phyloP scores from a whole-genome alignment of 129 eudicot species.

The Flaveria bidentis region DNA sequence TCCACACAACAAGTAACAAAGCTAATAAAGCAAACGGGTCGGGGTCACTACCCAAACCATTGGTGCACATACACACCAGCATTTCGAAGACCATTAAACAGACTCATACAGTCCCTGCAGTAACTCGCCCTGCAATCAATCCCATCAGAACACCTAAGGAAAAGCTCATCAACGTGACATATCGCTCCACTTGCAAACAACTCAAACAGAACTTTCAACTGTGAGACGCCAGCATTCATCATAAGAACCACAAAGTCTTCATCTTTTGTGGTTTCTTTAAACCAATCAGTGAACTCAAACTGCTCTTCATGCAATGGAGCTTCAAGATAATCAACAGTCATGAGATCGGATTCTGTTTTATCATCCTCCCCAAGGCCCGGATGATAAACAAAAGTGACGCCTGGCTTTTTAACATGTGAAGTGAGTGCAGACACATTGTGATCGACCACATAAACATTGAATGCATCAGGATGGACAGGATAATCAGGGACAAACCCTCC shows the following conservation, averaged over 20 bases:
- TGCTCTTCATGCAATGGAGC: constrained; percentile 66
- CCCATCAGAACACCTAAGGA: constrained; percentile 56
- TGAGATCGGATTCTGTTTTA: constrained; percentile 31
- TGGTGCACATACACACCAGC: constrained; percentile 76
- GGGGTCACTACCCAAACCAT: constrained; percentile 50
- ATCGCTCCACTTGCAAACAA: constrained; percentile 68
- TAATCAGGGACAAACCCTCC: constrained; percentile 45
- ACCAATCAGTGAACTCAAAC: constrained; percentile 77
- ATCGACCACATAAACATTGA: constrained; percentile 70
- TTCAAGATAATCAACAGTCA: constrained; percentile 46
- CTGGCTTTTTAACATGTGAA: constrained; percentile 72
- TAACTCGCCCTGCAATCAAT: constrained; percentile 37
- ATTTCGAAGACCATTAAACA: constrained; percentile 55
- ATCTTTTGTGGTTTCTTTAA: constrained; percentile 50
- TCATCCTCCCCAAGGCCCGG: constrained; percentile 61
- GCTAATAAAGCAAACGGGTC: neutral
- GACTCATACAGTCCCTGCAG: constrained; percentile 55
- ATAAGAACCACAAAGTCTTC: constrained; percentile 74
- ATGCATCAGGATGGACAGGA: constrained; percentile 46
- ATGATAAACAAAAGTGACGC: constrained; percentile 76
- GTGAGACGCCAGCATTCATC: constrained; percentile 65
- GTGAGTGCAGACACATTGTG: constrained; percentile 69
- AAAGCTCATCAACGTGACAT: constrained; percentile 81
- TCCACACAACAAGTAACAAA: constrained; percentile 16
- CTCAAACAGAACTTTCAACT: constrained; percentile 62